Percentiles rank a stretch among this genome's conserved stretches.
phyloP scores from a whole-genome alignment of 805 yeast genomes.

The Saturnispora bothae region DNA sequence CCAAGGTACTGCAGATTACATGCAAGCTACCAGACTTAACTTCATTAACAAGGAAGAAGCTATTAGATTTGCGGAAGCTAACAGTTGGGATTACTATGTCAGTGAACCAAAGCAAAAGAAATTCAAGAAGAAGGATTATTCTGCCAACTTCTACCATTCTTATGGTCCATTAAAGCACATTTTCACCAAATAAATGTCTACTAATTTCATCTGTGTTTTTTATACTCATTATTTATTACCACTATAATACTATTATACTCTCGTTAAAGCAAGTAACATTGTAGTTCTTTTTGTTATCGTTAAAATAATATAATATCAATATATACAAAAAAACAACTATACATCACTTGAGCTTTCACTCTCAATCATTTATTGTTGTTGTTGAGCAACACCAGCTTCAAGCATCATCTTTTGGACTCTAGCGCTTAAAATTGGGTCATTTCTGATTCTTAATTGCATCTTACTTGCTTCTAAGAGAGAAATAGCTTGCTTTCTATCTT shows the following conservation, averaged over 20 bases:
- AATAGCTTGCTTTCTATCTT: constrained; percentile 83
- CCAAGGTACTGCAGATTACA: constrained; percentile 68
- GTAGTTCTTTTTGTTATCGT: too few species aligned
- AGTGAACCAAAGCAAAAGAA: constrained; percentile 72
- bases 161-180: constrained; percentile 67
- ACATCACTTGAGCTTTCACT: too few species aligned
- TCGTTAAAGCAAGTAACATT: too few species aligned
- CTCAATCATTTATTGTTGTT: neutral
- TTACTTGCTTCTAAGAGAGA: constrained; percentile 89
- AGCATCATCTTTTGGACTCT: constrained; percentile 55
- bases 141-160: constrained; percentile 60
- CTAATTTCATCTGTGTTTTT: neutral
- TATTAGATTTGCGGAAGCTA: constrained; percentile 58
- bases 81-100: constrained; percentile 77
- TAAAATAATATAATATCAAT: too few species aligned
- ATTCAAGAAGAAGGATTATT: constrained; percentile 65
- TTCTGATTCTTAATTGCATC: constrained; percentile 70
- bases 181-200: constrained; percentile 60
- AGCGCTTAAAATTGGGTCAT: constrained; percentile 53
- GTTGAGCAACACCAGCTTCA: constrained; percentile 6
- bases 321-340: too few species aligned
- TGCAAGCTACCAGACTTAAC: constrained; percentile 69
- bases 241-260: neutral
- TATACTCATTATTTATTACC: neutral
- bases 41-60: constrained; percentile 73